A percentile compares a stretch with the other conserved stretches of the same genome.
Conservation (phyloP, 805 yeast genomes). For the Lipomyces lipofer region DNA sequence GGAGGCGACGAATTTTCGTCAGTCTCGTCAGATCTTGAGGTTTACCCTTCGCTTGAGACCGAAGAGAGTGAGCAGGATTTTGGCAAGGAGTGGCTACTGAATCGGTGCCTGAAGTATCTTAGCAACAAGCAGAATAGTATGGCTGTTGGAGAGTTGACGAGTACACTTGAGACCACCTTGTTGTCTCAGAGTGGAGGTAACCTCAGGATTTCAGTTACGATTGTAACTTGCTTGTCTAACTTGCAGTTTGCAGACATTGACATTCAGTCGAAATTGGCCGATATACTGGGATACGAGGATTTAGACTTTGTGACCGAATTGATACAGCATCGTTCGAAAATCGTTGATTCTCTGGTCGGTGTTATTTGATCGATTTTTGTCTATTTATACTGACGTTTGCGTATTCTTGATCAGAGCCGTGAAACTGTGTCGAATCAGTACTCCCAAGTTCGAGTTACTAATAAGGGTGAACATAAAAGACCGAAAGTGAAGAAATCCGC, state of each 20-base stretch:
- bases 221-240: background rate
- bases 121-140: background rate
- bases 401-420: background rate
- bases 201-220: background rate
- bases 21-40: constrained; percentile 9
- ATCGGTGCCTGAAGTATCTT: constrained; percentile 12
- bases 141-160: constrained; percentile 23
- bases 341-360: constrained; percentile 13
- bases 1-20: constrained; percentile 1
- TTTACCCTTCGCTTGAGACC: constrained; percentile 11
- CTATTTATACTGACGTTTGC: background rate
- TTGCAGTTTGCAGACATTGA: constrained; percentile 37
- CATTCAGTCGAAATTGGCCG: constrained; percentile 71
- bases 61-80: constrained; percentile 2
- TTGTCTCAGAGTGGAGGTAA: constrained; percentile 5
- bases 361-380: background rate
- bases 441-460: constrained; percentile 17
- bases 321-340: constrained; percentile 44
- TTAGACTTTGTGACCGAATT: constrained; percentile 73
- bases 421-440: background rate
- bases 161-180: constrained; percentile 12
- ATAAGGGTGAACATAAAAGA: constrained; percentile 10
- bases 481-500: background rate
- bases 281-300: constrained; percentile 81
- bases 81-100: constrained; percentile 23